A percentile compares a stretch with the other conserved stretches of the same genome.
These are phyloP conservation scores for Leishmania aethiopica DNA, from an alignment of 208 protist genomes.

Conservation along the genomic window DNA sequence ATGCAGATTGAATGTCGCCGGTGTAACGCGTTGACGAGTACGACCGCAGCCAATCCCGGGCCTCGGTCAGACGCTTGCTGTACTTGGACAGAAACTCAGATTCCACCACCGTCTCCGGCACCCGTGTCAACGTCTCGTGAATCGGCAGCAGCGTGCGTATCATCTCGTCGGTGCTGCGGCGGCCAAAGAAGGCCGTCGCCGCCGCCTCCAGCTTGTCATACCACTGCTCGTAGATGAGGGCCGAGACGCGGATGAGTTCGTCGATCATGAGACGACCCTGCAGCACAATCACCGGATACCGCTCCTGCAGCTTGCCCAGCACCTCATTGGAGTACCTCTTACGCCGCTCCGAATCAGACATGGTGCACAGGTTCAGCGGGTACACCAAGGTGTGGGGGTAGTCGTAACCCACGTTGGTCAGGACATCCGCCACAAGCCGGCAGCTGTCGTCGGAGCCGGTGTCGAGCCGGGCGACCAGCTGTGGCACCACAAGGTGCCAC, in stretches of 20 bases:
- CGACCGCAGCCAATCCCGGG: constrained; percentile 69
- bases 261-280: constrained; percentile 95
- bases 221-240: constrained; percentile 96
- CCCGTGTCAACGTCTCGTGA: constrained; percentile 94
- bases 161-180: constrained; percentile 87
- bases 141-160: constrained; percentile 91
- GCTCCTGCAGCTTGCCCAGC: constrained; percentile 65
- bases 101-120: constrained; percentile 94
- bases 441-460: constrained; percentile 90
- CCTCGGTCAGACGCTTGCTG: constrained; percentile 60
- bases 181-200: constrained; percentile 94
- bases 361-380: constrained; percentile 97
- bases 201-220: constrained; percentile 96
- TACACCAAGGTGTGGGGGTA: constrained; percentile 99
- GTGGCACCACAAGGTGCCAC: constrained; percentile 99
- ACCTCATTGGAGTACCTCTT: constrained; percentile 75
- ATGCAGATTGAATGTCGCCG: constrained; percentile 81
- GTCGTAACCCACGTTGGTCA: constrained; percentile 93
- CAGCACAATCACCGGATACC: constrained; percentile 78
- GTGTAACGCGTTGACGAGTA: constrained; percentile 59
- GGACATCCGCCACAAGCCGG: constrained; percentile 93
- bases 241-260: constrained; percentile 98
- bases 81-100: constrained; percentile 91
- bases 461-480: constrained; percentile 98
- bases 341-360: constrained; percentile 77